A percentile compares a stretch with the other conserved stretches of the same genome.
Conservation (phyloP, 2,329 filamentous ascomycete species). For the Chaetomium olivaceum region DNA sequence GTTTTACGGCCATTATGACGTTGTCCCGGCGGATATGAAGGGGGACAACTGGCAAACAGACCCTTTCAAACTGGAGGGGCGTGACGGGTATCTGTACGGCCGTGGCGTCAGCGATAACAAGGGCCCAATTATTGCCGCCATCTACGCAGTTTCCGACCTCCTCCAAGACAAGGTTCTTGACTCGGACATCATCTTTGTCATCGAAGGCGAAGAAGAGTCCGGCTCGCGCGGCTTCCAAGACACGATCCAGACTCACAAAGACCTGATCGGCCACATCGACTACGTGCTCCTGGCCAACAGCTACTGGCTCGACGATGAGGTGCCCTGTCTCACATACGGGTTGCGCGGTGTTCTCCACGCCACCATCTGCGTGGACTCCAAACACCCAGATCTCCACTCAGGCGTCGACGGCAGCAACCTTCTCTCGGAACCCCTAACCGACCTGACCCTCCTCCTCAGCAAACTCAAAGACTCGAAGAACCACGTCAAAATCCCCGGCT, state of each 20-base stretch:
- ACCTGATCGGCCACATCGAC: slow-evolving; percentile 84
- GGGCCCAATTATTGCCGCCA: slow-evolving; percentile 87
- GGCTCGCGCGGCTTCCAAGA: slow-evolving; percentile 89
- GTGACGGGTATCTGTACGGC: slow-evolving; percentile 91
- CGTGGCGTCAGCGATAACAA: slow-evolving; percentile 98
- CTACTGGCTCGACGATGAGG: slow-evolving; percentile 97
- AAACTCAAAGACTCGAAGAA: slow-evolving; percentile 81
- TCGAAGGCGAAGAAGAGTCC: slow-evolving; percentile 95
- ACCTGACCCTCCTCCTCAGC: slow-evolving; percentile 79
- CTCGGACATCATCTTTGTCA: slow-evolving; percentile 88
- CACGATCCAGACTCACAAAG: slow-evolving; percentile 76
- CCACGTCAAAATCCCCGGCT: slow-evolving; percentile 78
- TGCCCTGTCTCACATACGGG: slow-evolving; percentile 93
- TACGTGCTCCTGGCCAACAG: slow-evolving; percentile 96
- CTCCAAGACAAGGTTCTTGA: slow-evolving; percentile 79
- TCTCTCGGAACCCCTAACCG: slow-evolving; percentile 87
- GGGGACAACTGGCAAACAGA: slow-evolving; percentile 82
- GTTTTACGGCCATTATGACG: slow-evolving; percentile 98
- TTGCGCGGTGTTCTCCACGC: slow-evolving; percentile 92
- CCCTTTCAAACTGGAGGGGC: slow-evolving; percentile 84
- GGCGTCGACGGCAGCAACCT: slow-evolving; percentile 94
- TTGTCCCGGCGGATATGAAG: slow-evolving; percentile 84
- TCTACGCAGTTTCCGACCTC: slow-evolving; percentile 90
- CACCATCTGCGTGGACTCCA: slow-evolving; percentile 82
- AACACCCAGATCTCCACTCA: slow-evolving; percentile 85